phyloP scores from a whole-genome alignment of 176 grass and related monocot genomes.

The Cocos nucifera region DNA sequence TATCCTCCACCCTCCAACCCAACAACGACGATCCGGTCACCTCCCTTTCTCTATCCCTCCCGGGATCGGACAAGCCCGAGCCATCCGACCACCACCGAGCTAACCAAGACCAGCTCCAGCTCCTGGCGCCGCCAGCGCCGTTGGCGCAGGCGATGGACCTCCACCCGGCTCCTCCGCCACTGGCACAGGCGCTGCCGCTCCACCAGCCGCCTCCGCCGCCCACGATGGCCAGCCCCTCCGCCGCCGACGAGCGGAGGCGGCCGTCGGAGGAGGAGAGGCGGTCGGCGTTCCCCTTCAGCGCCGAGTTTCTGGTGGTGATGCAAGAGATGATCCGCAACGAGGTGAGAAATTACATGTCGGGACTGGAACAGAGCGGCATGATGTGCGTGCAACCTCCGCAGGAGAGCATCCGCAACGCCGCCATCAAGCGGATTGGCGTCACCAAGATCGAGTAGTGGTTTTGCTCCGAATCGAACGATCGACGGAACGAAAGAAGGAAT shows the following conservation, averaged over 20 bases:
- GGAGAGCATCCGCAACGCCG: slow-evolving; percentile 1
- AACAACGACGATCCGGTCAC: background rate
- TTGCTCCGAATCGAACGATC: background rate
- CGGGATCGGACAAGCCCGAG: background rate
- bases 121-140: background rate
- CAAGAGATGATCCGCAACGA: slow-evolving; percentile 6
- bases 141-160: background rate
- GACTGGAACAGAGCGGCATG: slow-evolving; percentile 1
- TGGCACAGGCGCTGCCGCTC: background rate
- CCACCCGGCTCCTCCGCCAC: background rate
- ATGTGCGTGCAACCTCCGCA: background rate
- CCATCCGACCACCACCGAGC: background rate
- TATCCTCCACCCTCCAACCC: background rate
- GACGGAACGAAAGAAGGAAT: background rate
- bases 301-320: background rate
- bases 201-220: too few species aligned
- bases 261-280: background rate
- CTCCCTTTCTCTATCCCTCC: slow-evolving; percentile 4
- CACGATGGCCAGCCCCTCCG: too few species aligned
- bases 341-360: slow-evolving; percentile 3
- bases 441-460: slow-evolving; percentile 1
- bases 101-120: background rate
- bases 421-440: slow-evolving; percentile 3
- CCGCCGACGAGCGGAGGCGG: background rate
- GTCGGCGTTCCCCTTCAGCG: background rate